Conservation (phyloP, 306 rosid genomes). For the Prunus salicina region DNA sequence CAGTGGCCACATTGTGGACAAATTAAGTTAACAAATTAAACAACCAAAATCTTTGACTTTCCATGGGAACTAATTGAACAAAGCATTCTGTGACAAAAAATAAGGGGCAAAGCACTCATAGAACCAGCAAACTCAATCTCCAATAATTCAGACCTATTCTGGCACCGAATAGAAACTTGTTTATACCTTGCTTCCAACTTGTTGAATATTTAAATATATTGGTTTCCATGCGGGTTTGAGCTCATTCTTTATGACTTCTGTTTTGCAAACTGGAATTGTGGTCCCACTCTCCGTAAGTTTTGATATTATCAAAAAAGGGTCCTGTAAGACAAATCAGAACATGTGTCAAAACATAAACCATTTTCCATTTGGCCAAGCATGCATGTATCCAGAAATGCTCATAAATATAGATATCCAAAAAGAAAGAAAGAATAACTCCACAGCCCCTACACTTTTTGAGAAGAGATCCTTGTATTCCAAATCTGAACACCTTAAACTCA, state of each 20-base stretch:
- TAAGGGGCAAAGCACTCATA: background rate
- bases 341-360: constrained; percentile 1
- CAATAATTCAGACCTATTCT: background rate
- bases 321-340: constrained; percentile 54
- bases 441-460: constrained; percentile 80
- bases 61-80: constrained; percentile 4
- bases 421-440: constrained; percentile 6
- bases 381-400: background rate
- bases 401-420: constrained; percentile 19
- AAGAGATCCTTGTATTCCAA: constrained; percentile 95
- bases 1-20: constrained; percentile 8
- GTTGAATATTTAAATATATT: constrained; percentile 80
- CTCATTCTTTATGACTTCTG: constrained; percentile 89
- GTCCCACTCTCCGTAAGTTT: constrained; percentile 67
- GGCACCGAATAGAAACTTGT: background rate
- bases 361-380: background rate
- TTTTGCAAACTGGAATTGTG: constrained; percentile 84
- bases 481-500: constrained; percentile 77
- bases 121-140: background rate
- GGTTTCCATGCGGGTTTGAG: constrained; percentile 84
- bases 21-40: background rate
- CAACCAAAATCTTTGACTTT: constrained; percentile 12
- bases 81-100: background rate
- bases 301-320: constrained; percentile 83
- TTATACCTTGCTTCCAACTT: constrained; percentile 93